phyloP scores from a whole-genome alignment of 2,329 filamentous ascomycete species.

The Fusarium euwallaceae region DNA sequence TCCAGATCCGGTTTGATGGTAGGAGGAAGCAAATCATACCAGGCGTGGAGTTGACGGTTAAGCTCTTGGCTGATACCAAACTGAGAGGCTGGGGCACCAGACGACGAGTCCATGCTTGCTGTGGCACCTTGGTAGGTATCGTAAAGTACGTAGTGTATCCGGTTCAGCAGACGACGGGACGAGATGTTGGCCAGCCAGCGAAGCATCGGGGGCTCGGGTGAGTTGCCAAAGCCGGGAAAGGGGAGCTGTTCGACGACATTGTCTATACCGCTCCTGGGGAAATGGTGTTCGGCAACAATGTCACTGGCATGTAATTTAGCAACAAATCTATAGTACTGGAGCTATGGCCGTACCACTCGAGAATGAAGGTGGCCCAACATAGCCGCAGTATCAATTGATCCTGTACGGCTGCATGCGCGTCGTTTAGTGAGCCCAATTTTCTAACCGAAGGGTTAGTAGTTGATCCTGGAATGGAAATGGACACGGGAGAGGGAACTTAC shows the following conservation, averaged over 20 bases:
- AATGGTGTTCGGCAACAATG: background rate
- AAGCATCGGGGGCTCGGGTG: background rate
- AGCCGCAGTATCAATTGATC: background rate
- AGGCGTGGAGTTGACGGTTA: background rate
- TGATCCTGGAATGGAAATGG: background rate
- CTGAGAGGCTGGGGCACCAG: background rate
- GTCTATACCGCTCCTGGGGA: background rate
- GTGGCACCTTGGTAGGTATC: background rate
- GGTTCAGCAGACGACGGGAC: background rate
- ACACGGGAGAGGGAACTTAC: background rate
- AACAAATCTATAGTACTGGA: background rate
- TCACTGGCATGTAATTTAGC: background rate
- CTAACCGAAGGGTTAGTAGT: background rate
- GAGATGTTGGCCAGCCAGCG: background rate
- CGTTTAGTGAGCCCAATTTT: background rate
- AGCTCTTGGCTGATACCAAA: background rate
- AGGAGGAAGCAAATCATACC: background rate
- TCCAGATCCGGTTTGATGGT: background rate
- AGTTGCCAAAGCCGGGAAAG: background rate
- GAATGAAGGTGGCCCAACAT: background rate
- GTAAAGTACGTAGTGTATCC: background rate
- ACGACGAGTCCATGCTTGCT: background rate
- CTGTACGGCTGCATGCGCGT: background rate
- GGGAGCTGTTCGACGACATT: background rate
- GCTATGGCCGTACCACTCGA: background rate